A percentile compares a stretch with the other conserved stretches of the same genome.
Conservation (phyloP, 225 moss, liverwort and hornwort species). For the Marchantia paleacea region DNA sequence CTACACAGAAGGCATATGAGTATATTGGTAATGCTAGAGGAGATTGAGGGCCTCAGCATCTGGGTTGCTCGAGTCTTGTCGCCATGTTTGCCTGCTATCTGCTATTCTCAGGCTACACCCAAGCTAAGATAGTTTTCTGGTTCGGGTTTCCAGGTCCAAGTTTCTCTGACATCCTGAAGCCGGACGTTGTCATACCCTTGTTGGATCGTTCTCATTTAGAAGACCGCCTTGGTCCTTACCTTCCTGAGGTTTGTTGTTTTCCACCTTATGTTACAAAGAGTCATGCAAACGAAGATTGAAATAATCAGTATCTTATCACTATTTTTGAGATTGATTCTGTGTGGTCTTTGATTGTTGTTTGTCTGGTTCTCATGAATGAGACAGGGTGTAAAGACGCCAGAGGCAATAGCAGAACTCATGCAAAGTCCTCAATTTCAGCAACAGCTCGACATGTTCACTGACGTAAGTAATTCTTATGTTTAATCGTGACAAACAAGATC, state of each 20-base stretch:
- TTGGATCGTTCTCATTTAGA: slow-evolving; percentile 64
- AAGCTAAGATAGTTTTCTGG: neutral
- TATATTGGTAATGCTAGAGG: too few species aligned
- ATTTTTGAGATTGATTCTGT: too few species aligned
- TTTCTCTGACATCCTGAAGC: slow-evolving; percentile 81
- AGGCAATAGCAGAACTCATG: slow-evolving; percentile 91
- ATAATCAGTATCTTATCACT: neutral
- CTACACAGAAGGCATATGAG: neutral
- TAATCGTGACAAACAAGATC: too few species aligned
- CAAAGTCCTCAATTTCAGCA: slow-evolving; percentile 98
- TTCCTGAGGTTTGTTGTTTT: slow-evolving; percentile 66
- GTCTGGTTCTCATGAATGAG: neutral
- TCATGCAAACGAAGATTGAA: too few species aligned
- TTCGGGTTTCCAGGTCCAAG: slow-evolving; percentile 59
- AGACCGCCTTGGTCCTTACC: slow-evolving; percentile 76
- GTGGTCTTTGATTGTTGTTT: neutral
- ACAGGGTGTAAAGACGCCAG: slow-evolving; percentile 81
- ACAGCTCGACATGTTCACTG: slow-evolving; percentile 80
- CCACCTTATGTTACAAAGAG: too few species aligned
- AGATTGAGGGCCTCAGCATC: too few species aligned
- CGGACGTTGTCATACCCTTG: slow-evolving; percentile 72
- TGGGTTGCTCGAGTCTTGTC: neutral
- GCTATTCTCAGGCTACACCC: neutral
- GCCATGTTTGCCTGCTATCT: neutral
- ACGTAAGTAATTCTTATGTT: slow-evolving; percentile 30